A percentile compares a stretch with the other conserved stretches of the same genome.
These are phyloP conservation scores for Plantago ovata DNA, from an alignment of 257 asterid species.

Conservation along the genomic window DNA sequence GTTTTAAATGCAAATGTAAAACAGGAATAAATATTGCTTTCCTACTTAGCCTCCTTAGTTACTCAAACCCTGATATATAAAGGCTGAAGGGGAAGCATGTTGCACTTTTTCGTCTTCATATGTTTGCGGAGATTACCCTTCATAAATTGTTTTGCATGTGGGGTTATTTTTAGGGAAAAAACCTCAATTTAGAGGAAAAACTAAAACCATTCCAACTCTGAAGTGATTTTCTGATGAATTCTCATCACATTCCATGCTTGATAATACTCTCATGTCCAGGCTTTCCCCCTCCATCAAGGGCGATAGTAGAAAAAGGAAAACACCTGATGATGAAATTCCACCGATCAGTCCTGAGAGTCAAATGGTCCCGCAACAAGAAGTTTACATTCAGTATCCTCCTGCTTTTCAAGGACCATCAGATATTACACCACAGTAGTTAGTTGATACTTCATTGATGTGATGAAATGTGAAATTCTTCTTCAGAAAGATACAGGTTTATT, in stretches of 20 bases:
- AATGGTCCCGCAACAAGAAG: constrained; percentile 11
- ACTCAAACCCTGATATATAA: no score
- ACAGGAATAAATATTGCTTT: no score
- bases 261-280: constrained; percentile 29
- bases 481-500: neutral
- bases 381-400: constrained; percentile 1
- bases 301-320: constrained; percentile 30
- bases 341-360: constrained; percentile 26
- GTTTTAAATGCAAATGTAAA: neutral
- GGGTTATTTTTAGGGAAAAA: no score
- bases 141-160: no score
- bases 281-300: no score
- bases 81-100: no score
- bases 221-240: no score
- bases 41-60: no score
- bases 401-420: neutral
- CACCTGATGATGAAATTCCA: constrained; percentile 35
- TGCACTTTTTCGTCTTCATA: no score
- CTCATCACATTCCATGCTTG: neutral
- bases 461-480: neutral
- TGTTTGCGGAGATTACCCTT: no score
- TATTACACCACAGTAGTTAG: neutral
- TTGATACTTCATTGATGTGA: neutral
- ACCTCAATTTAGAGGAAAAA: neutral
- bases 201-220: neutral